Base-by-base conservation (phyloP, 139 green algal genomes). In the Picochlorum sp. region DNA sequence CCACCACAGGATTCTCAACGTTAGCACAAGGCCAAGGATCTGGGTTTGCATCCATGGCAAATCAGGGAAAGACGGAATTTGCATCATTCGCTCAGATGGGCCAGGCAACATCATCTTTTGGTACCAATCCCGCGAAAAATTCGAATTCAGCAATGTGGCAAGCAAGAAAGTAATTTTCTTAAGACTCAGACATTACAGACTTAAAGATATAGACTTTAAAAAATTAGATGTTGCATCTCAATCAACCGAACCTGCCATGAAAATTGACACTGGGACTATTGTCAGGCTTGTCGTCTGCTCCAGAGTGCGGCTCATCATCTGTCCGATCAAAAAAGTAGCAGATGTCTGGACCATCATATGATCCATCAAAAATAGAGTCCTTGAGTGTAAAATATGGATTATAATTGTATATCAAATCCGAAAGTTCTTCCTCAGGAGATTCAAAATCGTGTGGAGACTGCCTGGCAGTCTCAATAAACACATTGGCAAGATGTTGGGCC, bases 391-490 rank as follows among this genome's bases (percentile, higher is more conserved):
- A 94, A 21, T 83, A 72, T 14, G 75, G 66, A 16, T 74, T 55
- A 21, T 71, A 86, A 74, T 77, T 80, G 78, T 92, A 90, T 16
- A 94, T 88, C 24, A 86, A 66, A 65, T 85, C 70, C 2, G 72
- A 77, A 45, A 94, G 75, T 70, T 91, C 86, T 73, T 92, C 60
- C 75, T 94, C 86, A 1, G 75, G 65, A 18, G 64, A 81, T 68
- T 89, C 83, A 9, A 84, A 84, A 44, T 45, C 62, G 67, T 94
- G 85, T 3, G 62, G 50, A 4, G 74, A 84, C 26, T 68, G 74
- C 60, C 79, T 73, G 2, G 80, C 77, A 2, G 66, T 72, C 59
- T 91, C 76, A 1, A 92, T 62, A 67, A 92, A 92, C 4, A 75
- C 52, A 73, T 89, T 87, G 45, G 79, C 77, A 26, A 89, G 56